phyloP scores from a whole-genome alignment of 2,329 filamentous ascomycete genomes.

The Colletotrichum abscissum region DNA sequence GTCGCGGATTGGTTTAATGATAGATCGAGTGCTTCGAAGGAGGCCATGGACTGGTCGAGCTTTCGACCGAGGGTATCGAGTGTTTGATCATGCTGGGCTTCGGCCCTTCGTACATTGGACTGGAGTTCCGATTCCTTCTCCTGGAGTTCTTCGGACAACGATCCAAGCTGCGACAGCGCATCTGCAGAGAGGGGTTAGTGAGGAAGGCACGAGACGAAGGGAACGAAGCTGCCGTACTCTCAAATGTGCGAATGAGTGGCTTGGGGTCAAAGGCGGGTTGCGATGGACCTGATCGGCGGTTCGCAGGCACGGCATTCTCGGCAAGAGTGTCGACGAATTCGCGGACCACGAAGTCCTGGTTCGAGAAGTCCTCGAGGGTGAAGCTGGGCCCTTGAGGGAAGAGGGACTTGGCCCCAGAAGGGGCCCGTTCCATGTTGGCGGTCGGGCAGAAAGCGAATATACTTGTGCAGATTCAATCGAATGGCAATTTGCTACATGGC shows the following conservation, averaged over 20 bases:
- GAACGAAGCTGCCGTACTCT: slow-evolving; percentile 62
- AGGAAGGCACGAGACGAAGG: neutral
- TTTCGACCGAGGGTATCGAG: slow-evolving; percentile 88
- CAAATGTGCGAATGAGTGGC: slow-evolving; percentile 94
- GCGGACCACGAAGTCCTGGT: slow-evolving; percentile 95
- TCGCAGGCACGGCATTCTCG: slow-evolving; percentile 82
- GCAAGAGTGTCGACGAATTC: slow-evolving; percentile 96
- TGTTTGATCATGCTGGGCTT: slow-evolving; percentile 91
- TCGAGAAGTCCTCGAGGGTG: slow-evolving; percentile 88
- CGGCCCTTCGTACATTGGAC: slow-evolving; percentile 89
- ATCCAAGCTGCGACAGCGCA: slow-evolving; percentile 74
- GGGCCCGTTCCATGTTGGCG: slow-evolving; percentile 55
- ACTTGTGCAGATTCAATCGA: neutral
- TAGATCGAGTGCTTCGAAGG: slow-evolving; percentile 90
- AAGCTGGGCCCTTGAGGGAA: slow-evolving; percentile 86
- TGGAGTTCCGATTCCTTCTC: slow-evolving; percentile 90
- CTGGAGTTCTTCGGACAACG: slow-evolving; percentile 85
- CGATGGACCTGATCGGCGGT: slow-evolving; percentile 79
- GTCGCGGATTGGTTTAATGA: slow-evolving; percentile 73
- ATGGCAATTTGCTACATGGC: slow-evolving; percentile 22
- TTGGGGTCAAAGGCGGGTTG: slow-evolving; percentile 88
- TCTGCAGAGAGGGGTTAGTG: slow-evolving; percentile 53
- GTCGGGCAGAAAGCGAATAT: slow-evolving; percentile 4
- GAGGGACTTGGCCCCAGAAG: slow-evolving; percentile 69
- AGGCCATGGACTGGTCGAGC: slow-evolving; percentile 90